Base-by-base conservation (phyloP, 2,329 filamentous ascomycete species). In the Diaporthe citri region DNA sequence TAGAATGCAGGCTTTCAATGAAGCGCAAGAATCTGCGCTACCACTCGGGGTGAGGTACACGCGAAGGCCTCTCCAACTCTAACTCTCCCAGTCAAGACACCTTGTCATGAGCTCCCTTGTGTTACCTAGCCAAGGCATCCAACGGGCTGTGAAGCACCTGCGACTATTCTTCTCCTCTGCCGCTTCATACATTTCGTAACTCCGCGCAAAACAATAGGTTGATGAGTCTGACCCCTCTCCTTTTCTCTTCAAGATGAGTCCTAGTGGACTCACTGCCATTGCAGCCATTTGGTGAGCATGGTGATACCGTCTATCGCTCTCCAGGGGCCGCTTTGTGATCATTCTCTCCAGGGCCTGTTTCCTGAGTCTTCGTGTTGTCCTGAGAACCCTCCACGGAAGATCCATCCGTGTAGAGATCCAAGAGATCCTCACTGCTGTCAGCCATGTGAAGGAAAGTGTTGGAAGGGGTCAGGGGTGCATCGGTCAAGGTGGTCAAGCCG, bases 401-500 rank as follows among this genome's bases (percentile, higher is more conserved):
- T 10, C 62, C 39, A 31, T 75, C 62, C 17, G 56, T 51, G 22
- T 76, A 76, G 25, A 73, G 48, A 48, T 62, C 34, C 48, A 76
- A 20, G 39, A 76, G 55, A n/a, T 76, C 73, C 55, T 76, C 75
- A 22, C 71, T 74, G 39, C 73, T 72, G 31, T 74, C 69, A 25
- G 41, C n/a, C 28, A 41, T 62, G 39, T 55, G 72, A 13, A 64
- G 36, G 12, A 66, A 48, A 17, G 28, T 39, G 48, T 73, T 55
- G 36, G 46, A 66, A 41, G 75, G 62, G 9, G 69, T 72, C 55
- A 70, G 39, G 4, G 62, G 72, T 10, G 51, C 57, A 1, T 36
- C 31, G 20, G 67, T 22, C 9, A 51, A 48, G 25, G n/a, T 31
- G 12, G 64, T 59, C 28, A 57, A 20, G 31, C 55, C 56, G 20